These are phyloP conservation scores for Globisporangium ultimum DNA, from an alignment of 352 stramenopile genomes.

Conservation along the genomic window DNA sequence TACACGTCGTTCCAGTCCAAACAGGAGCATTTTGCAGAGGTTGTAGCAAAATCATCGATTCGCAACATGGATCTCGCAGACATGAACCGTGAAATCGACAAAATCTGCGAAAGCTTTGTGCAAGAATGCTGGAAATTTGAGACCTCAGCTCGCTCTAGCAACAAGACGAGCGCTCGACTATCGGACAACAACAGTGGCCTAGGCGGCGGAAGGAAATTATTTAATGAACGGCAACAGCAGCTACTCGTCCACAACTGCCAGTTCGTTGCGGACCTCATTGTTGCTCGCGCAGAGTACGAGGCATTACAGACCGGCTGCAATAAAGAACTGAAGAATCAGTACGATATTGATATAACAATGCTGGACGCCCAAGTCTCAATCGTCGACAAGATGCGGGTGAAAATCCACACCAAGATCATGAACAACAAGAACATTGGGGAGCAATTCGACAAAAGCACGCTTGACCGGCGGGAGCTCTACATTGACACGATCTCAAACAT, in stretches of 20 bases:
- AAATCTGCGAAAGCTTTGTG: slow-evolving; percentile 76
- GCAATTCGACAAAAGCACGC: slow-evolving; percentile 79
- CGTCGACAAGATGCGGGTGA: slow-evolving; percentile 70
- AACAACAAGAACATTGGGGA: slow-evolving; percentile 89
- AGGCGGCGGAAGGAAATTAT: slow-evolving; percentile 42
- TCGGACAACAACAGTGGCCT: slow-evolving; percentile 43
- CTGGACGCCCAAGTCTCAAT: slow-evolving; percentile 52
- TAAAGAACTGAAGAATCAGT: slow-evolving; percentile 43
- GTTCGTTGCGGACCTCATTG: slow-evolving; percentile 77
- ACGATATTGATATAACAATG: slow-evolving; percentile 60
- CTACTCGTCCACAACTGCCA: slow-evolving; percentile 75
- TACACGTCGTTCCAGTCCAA: slow-evolving; percentile 80
- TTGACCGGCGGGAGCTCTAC: slow-evolving; percentile 77
- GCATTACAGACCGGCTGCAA: slow-evolving; percentile 68
- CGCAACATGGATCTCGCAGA: slow-evolving; percentile 79
- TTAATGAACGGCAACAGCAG: slow-evolving; percentile 82
- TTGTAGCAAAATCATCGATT: slow-evolving; percentile 70
- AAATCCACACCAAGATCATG: slow-evolving; percentile 85
- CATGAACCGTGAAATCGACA: slow-evolving; percentile 80
- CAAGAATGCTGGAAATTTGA: slow-evolving; percentile 87
- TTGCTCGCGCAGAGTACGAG: slow-evolving; percentile 74
- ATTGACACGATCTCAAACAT: slow-evolving; percentile 81
- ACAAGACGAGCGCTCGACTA: slow-evolving; percentile 28
- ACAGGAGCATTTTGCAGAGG: slow-evolving; percentile 77
- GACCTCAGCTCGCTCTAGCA: slow-evolving; percentile 65